phyloP scores from a whole-genome alignment of 805 yeast species.

The Saturnispora sanitii region DNA sequence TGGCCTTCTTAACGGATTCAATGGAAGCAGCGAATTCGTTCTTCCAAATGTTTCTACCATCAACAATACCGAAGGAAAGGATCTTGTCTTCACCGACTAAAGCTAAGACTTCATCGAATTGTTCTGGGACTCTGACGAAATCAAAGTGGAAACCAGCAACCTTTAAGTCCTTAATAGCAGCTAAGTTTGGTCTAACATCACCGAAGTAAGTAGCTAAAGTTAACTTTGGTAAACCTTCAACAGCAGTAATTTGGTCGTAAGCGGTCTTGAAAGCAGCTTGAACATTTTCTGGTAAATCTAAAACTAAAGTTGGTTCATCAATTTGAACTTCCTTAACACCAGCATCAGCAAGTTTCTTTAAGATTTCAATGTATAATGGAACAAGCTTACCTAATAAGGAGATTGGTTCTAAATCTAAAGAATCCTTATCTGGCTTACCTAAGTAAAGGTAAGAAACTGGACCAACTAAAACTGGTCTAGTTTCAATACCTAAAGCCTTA shows the following conservation, averaged over 20 bases:
- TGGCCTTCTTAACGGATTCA: constrained; percentile 70
- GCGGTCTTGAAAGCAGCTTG: constrained; percentile 85
- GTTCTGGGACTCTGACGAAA: constrained; percentile 93
- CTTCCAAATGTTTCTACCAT: constrained; percentile 99
- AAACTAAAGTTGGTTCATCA: constrained; percentile 94
- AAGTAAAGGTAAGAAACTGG: constrained; percentile 90
- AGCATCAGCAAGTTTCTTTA: constrained; percentile 79
- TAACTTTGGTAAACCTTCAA: constrained; percentile 67
- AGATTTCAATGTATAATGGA: constrained; percentile 87
- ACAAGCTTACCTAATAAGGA: constrained; percentile 78
- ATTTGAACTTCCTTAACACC: constrained; percentile 95
- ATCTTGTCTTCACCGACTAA: constrained; percentile 61
- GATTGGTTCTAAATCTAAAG: constrained; percentile 89
- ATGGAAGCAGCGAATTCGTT: constrained; percentile 85
- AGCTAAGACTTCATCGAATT: constrained; percentile 71
- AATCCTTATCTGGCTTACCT: constrained; percentile 98
- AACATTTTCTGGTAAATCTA: constrained; percentile 79
- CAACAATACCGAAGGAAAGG: constrained; percentile 93
- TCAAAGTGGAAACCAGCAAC: constrained; percentile 95
- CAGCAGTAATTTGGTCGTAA: constrained; percentile 62
- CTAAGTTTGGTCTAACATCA: constrained; percentile 94
- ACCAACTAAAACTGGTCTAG: constrained; percentile 96
- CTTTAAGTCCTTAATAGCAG: constrained; percentile 80
- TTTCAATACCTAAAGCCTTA: constrained; percentile 87
- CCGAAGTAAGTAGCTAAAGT: constrained; percentile 92